A percentile compares a stretch with the other conserved stretches of the same genome.
Conservation (phyloP, 345 rosid species). For the Odontarrhena argentea region DNA sequence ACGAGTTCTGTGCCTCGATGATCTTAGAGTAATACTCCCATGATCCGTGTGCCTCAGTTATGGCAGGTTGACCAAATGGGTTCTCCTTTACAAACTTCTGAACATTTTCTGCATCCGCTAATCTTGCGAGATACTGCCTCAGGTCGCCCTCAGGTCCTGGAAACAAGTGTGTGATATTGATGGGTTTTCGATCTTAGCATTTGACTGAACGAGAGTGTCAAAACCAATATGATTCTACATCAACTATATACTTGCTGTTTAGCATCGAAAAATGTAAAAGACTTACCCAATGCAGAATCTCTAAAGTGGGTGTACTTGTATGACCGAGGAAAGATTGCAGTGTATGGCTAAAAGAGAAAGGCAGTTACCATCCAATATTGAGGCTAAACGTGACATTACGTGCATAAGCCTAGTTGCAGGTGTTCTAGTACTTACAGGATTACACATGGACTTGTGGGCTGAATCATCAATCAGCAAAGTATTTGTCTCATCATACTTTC, state of each 20-base stretch:
- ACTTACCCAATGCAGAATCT: conserved; percentile 80
- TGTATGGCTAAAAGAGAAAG: conserved; percentile 54
- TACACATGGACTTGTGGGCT: conserved; percentile 81
- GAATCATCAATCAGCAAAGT: conserved; percentile 86
- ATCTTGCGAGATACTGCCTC: conserved; percentile 61
- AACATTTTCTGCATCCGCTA: conserved; percentile 61
- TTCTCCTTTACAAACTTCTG: conserved; percentile 62
- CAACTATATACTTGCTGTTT: conserved; percentile 1
- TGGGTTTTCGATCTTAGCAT: not conserved
- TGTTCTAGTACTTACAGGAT: conserved; percentile 57
- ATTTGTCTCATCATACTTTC: conserved; percentile 66
- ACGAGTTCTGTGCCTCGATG: conserved; percentile 26
- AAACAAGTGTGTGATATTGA: conserved; percentile 6
- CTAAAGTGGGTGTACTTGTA: conserved; percentile 44
- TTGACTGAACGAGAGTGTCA: not conserved
- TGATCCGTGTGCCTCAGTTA: conserved; percentile 53
- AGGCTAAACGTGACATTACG: not conserved
- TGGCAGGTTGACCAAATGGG: conserved; percentile 78
- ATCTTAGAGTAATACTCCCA: conserved; percentile 64
- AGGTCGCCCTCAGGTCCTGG: conserved; percentile 83
- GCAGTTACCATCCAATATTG: conserved; percentile 17
- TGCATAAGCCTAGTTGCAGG: conserved; percentile 16
- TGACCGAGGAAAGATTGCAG: conserved; percentile 75
- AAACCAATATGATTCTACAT: conserved; percentile 16
- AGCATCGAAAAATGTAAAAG: not conserved